phyloP scores from a whole-genome alignment of 2,329 filamentous ascomycete species.

The Nakataea oryzae region DNA sequence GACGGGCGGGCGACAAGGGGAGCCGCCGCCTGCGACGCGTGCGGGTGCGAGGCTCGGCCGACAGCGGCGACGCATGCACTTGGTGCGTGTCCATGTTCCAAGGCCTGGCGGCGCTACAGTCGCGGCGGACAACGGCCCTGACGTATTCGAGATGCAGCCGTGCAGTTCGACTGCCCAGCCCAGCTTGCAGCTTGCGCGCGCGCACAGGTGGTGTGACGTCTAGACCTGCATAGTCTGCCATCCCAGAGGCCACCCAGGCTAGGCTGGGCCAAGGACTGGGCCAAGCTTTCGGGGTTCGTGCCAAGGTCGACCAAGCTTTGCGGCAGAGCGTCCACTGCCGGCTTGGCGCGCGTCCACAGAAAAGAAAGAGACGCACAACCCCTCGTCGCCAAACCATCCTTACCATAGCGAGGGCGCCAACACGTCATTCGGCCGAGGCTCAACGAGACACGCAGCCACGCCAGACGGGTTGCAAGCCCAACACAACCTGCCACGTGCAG shows the following conservation, averaged over 20 bases:
- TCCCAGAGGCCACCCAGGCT: conserved; percentile 8
- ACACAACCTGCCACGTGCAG: too few relatives aligned
- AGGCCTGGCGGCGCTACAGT: not conserved
- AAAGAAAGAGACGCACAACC: not conserved
- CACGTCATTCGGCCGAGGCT: not conserved
- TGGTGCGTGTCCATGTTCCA: not conserved
- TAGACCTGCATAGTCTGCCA: not conserved
- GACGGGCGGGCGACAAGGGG: not conserved
- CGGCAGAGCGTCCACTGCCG: not conserved
- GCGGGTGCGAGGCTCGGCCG: not conserved
- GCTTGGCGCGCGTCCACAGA: not conserved
- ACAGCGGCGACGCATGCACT: not conserved
- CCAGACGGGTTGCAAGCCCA: too few relatives aligned
- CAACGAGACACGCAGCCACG: not conserved
- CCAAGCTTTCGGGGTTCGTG: not conserved
- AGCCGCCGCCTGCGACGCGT: not conserved
- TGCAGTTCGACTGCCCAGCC: too few relatives aligned
- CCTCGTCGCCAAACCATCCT: not conserved
- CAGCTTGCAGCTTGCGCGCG: not conserved
- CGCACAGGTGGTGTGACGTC: not conserved
- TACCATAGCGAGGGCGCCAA: not conserved
- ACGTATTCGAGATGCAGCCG: not conserved
- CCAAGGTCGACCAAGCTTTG: not conserved
- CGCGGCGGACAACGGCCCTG: not conserved
- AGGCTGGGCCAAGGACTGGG: too few relatives aligned